These are phyloP conservation scores for Ramichloridium luteum DNA, from an alignment of 2,329 filamentous ascomycete genomes.

Conservation along the genomic window DNA sequence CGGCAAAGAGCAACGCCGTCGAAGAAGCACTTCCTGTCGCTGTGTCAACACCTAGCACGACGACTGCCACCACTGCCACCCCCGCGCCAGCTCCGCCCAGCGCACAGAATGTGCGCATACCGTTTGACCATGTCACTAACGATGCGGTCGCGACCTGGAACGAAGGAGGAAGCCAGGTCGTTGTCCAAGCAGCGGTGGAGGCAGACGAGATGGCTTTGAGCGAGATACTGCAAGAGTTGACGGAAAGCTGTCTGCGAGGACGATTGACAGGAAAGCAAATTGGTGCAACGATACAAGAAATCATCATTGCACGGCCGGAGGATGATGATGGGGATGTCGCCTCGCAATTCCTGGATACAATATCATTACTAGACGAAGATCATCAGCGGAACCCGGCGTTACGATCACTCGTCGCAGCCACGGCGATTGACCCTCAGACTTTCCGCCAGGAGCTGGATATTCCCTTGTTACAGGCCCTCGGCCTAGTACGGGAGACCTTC, in stretches of 20 bases:
- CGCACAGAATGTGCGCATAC: too few relatives aligned
- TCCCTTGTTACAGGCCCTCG: constrained; percentile 59
- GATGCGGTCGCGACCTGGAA: constrained; percentile 57
- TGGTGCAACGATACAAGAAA: constrained; percentile 60
- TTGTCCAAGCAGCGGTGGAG: constrained; percentile 53
- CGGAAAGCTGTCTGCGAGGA: constrained; percentile 60
- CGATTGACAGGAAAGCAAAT: constrained; percentile 56
- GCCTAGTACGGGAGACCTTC: constrained; percentile 77
- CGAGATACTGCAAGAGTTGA: constrained; percentile 71
- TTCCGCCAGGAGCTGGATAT: constrained; percentile 79
- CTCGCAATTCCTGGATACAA: constrained; percentile 67
- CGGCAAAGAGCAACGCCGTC: too few relatives aligned
- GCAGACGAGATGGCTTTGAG: constrained; percentile 58
- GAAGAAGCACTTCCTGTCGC: too few relatives aligned
- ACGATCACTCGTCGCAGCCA: constrained; percentile 57
- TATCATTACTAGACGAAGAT: constrained; percentile 66
- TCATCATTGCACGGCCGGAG: constrained; percentile 47
- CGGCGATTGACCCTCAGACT: constrained; percentile 55
- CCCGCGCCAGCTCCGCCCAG: too few relatives aligned
- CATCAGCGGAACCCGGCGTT: constrained; percentile 49
- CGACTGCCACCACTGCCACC: too few relatives aligned
- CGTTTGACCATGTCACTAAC: constrained; percentile 69
- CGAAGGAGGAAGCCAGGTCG: constrained; percentile 50
- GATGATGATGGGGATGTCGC: constrained; percentile 33
- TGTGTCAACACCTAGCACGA: too few relatives aligned